These are phyloP conservation scores for Nothopassalora personata DNA, from an alignment of 2,329 filamentous ascomycete genomes.

Conservation along the genomic window DNA sequence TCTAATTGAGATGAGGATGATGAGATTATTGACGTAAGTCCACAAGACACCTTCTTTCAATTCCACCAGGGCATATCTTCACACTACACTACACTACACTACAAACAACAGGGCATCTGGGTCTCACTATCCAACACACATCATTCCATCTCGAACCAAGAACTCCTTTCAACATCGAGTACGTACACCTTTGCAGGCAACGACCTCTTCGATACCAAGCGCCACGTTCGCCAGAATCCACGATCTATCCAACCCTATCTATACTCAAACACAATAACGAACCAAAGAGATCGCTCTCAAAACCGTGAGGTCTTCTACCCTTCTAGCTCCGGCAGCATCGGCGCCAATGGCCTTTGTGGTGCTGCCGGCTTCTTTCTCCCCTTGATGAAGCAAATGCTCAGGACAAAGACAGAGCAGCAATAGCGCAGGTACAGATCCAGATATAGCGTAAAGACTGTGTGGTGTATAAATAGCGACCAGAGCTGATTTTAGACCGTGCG, in stretches of 20 bases:
- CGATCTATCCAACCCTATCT: not conserved
- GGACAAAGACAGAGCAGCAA: not conserved
- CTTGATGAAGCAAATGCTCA: slow-evolving; percentile 3
- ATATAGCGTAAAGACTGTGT: not conserved
- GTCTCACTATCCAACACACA: no score
- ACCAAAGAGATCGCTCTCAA: not conserved
- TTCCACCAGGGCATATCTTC: no score
- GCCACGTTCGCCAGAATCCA: not conserved
- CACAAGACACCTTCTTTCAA: no score
- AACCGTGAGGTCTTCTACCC: not conserved
- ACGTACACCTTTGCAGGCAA: not conserved
- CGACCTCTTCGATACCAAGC: not conserved
- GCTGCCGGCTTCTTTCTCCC: not conserved
- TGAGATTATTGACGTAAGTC: no score
- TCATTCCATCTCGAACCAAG: not conserved
- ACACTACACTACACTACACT: no score
- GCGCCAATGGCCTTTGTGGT: not conserved
- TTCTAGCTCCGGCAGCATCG: slow-evolving; percentile 1
- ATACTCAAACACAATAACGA: not conserved
- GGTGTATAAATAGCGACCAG: not conserved
- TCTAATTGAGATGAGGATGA: no score
- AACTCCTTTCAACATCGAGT: not conserved
- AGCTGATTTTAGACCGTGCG: not conserved
- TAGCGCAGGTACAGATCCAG: slow-evolving; percentile 2
- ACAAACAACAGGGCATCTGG: no score